phyloP scores from a whole-genome alignment of 176 grass and related monocot species.

The Saccharum officinarum region DNA sequence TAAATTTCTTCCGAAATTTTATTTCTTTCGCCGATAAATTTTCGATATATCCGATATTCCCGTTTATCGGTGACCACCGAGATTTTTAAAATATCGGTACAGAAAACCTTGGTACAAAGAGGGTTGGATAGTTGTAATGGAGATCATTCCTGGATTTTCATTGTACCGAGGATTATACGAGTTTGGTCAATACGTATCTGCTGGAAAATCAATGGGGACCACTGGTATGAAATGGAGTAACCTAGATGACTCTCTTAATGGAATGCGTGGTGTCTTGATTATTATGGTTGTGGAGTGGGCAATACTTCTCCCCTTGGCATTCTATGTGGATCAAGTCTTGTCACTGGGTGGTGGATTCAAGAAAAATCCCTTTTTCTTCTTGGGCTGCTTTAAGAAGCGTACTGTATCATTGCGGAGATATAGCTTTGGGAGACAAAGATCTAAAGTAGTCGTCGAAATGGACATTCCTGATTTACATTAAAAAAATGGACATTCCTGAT shows the following conservation, averaged over 20 bases:
- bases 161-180: conserved; percentile 82
- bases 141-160: conserved; percentile 88
- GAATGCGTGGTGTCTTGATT: conserved; percentile 66
- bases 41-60: too few species aligned
- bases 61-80: too few species aligned
- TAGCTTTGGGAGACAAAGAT: conserved; percentile 56
- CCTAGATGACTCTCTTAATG: conserved; percentile 62
- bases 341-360: conserved; percentile 42
- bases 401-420: conserved; percentile 24
- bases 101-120: too few species aligned
- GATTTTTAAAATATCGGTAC: too few species aligned
- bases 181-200: conserved; percentile 61
- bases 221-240: conserved; percentile 74
- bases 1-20: too few species aligned
- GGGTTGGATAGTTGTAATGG: conserved; percentile 81
- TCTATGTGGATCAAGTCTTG: conserved; percentile 68
- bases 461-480: neutral
- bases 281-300: conserved; percentile 86
- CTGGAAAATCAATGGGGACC: conserved; percentile 51
- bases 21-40: too few species aligned
- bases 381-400: conserved; percentile 56
- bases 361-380: conserved; percentile 53
- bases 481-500: conserved; percentile 32
- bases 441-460: conserved; percentile 73
- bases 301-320: conserved; percentile 60